Base-by-base conservation (phyloP, 2,329 filamentous ascomycete species). In the Clarireedia homoeocarpa region DNA sequence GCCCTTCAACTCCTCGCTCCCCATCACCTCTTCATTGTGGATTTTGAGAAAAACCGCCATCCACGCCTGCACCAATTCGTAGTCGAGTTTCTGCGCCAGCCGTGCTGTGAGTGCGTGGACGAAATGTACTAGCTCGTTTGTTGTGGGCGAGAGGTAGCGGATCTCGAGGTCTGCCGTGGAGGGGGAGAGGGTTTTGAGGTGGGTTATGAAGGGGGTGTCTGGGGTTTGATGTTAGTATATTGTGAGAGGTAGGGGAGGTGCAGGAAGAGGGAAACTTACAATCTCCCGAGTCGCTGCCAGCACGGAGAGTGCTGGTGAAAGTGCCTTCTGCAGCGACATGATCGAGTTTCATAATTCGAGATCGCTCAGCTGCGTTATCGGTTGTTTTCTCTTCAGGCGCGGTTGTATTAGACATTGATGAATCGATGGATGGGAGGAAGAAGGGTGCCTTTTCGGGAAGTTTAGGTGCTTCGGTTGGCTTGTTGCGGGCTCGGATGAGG, bases 51-150 rank as follows among this genome's bases (percentile, higher is more conserved):
- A 95, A 1, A 97, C 92, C 2, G 87, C 85, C 91, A 99, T 97
- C 92, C 94, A 99, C 0, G 91, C 90, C 71, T 97, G 91, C 15
- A 90, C 88, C 40, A 99, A 78, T 72, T 99, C 94, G 71, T 95
- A 99, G 71, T 97, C 94, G 48, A 81, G 82, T 61, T 85, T 83
- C 51, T 82, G 76, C 45, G 75, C 73, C 52, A 97, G 74, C 12
- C 87, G 79, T 53, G 75, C 77, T 0, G 89, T 95, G 55, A 99
- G 72, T 1, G 91, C 91, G n/a, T 75, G 72, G 51, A 97, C 84
- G 68, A 99, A 99, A 53, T 84, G 78, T 0, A 85, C 75, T 17
- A 95, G 74, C 71, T 97, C 94, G 14, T 54, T 15, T 4, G 51
- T 48, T 2, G 67, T 51, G 62, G 72, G 66, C n/a, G 73, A 78